These are phyloP conservation scores for Emergomyces pasteurianus DNA, from an alignment of 2,329 filamentous ascomycete genomes.

Conservation along the genomic window DNA sequence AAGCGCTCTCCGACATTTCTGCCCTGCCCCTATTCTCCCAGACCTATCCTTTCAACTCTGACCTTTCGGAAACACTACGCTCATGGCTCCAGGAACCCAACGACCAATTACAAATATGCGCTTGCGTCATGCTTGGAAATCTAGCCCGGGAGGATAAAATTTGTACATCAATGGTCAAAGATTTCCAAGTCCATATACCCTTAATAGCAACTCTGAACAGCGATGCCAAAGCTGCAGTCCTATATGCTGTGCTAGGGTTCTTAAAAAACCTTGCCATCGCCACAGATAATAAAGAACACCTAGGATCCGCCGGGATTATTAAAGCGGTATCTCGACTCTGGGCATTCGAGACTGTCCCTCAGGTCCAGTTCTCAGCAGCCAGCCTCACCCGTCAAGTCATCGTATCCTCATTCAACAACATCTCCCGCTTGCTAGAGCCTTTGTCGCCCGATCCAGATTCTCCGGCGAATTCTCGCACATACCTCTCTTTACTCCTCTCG, in stretches of 20 bases:
- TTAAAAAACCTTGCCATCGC: conserved; percentile 38
- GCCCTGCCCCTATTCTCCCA: conserved; percentile 25
- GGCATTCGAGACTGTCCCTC: conserved; percentile 31
- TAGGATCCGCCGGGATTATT: conserved; percentile 30
- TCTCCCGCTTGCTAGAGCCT: conserved; percentile 23
- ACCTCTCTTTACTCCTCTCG: conserved; percentile 31
- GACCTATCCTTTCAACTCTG: conserved; percentile 27
- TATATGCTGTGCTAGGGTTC: conserved; percentile 35
- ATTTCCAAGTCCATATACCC: conserved; percentile 28
- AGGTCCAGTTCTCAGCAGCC: conserved; percentile 33
- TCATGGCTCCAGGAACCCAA: conserved; percentile 29
- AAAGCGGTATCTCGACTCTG: conserved; percentile 28
- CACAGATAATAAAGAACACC: conserved; percentile 26
- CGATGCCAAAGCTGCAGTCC: conserved; percentile 27
- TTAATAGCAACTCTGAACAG: conserved; percentile 29
- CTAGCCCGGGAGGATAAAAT: conserved; percentile 33
- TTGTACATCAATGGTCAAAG: conserved; percentile 29
- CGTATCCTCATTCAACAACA: conserved; percentile 26
- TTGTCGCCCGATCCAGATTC: conserved; percentile 20
- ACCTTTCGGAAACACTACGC: conserved; percentile 25
- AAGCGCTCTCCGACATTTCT: conserved; percentile 31
- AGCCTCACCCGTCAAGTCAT: conserved; percentile 31
- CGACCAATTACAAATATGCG: conserved; percentile 35
- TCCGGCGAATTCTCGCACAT: conserved; percentile 21
- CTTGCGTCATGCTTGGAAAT: conserved; percentile 38